phyloP scores from a whole-genome alignment of 1,284 basidiomycete species.

The Schizopora paradoxa region DNA sequence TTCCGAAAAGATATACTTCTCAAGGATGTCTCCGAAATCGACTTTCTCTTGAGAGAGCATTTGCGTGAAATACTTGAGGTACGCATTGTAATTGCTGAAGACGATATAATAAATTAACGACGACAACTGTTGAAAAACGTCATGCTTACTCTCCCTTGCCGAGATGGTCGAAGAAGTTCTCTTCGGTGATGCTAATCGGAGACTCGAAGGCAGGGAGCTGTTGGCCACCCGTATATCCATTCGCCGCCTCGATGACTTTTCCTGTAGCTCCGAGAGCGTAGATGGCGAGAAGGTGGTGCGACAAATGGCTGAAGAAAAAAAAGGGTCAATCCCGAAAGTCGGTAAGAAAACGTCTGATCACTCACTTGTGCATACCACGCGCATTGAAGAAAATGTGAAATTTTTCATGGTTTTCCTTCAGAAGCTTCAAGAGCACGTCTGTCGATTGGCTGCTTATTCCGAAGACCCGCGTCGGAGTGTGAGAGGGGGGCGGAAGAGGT shows the following conservation, averaged over 20 bases:
- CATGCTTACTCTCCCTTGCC: slow-evolving; percentile 41
- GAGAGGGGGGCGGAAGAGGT: slow-evolving; percentile 30
- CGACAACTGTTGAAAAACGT: background rate
- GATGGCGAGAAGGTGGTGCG: slow-evolving; percentile 46
- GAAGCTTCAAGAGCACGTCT: slow-evolving; percentile 35
- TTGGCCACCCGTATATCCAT: slow-evolving; percentile 35
- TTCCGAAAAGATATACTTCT: slow-evolving; percentile 54
- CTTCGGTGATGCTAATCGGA: slow-evolving; percentile 36
- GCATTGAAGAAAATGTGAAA: slow-evolving; percentile 63
- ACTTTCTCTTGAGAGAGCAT: slow-evolving; percentile 35
- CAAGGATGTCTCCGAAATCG: slow-evolving; percentile 41
- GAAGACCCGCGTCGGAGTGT: slow-evolving; percentile 35
- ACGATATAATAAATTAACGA: background rate
- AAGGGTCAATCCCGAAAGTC: background rate
- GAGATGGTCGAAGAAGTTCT: slow-evolving; percentile 45
- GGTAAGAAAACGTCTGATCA: background rate
- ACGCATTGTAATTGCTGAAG: slow-evolving; percentile 51
- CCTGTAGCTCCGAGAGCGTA: slow-evolving; percentile 44
- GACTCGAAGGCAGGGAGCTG: slow-evolving; percentile 37
- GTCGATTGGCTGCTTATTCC: slow-evolving; percentile 47
- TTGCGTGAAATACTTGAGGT: slow-evolving; percentile 53
- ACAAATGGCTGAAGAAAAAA: slow-evolving; percentile 35
- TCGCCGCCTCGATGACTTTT: slow-evolving; percentile 37
- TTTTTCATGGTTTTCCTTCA: slow-evolving; percentile 52
- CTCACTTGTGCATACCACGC: slow-evolving; percentile 52